phyloP scores from a whole-genome alignment of 345 rosid genomes.

The Ailanthus altissimus region DNA sequence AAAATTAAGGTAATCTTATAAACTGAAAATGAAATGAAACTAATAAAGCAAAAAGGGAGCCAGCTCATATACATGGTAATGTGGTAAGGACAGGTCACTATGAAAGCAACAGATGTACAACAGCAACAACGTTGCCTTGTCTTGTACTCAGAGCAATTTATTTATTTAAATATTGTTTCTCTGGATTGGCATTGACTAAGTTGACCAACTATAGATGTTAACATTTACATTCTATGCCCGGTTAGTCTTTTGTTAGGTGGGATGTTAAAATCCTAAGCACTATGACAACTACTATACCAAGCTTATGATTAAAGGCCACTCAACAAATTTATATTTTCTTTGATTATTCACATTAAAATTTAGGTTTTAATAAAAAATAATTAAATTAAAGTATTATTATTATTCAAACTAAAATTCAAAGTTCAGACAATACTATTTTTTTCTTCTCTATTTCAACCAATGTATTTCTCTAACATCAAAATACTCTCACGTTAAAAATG shows the following conservation, averaged over 20 bases:
- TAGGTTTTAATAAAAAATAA: too few relatives aligned
- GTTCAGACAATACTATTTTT: too few relatives aligned
- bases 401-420: too few relatives aligned
- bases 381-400: too few relatives aligned
- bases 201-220: slow-evolving; percentile 1
- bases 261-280: neutral
- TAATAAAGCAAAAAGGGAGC: neutral
- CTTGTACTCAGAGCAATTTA: neutral
- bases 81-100: neutral
- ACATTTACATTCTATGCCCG: neutral
- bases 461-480: too few relatives aligned
- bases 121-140: neutral
- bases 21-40: neutral
- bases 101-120: neutral
- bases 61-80: neutral
- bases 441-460: too few relatives aligned
- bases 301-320: slow-evolving; percentile 19
- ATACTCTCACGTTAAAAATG: too few relatives aligned
- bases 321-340: neutral
- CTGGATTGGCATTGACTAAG: neutral
- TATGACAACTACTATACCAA: neutral
- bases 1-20: neutral
- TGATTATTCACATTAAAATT: too few relatives aligned
- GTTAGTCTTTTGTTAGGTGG: neutral
- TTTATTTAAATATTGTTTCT: neutral